Percentiles rank a stretch among this genome's conserved stretches.
Conservation (phyloP, 805 yeast genomes). For the Phaffomyces opuntiae region DNA sequence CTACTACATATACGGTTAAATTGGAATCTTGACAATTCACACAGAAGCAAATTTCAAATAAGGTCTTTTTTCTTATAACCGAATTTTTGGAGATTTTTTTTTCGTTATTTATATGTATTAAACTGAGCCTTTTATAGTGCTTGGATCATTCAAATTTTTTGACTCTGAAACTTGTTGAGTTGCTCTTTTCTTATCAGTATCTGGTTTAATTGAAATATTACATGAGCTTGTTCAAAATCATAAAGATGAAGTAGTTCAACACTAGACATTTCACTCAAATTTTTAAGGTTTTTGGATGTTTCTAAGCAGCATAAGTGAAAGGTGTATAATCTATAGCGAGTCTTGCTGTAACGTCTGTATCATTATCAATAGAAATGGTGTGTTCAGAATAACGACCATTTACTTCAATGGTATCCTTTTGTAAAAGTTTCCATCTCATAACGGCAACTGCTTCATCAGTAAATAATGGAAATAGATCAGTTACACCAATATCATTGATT, state of each 20-base stretch:
- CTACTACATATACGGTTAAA: no score
- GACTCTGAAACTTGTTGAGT: slow-evolving; percentile 2
- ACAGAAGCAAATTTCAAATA: no score
- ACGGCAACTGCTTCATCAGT: slow-evolving; percentile 52
- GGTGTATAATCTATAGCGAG: slow-evolving; percentile 36
- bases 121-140: slow-evolving; percentile 43
- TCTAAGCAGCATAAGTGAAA: slow-evolving; percentile 51
- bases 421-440: slow-evolving; percentile 49
- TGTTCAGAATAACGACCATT: slow-evolving; percentile 36
- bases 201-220: slow-evolving; percentile 38
- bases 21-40: no score
- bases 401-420: slow-evolving; percentile 38
- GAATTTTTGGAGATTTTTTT: no score
- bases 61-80: no score
- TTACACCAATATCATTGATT: slow-evolving; percentile 48
- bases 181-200: neutral
- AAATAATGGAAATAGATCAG: slow-evolving; percentile 55
- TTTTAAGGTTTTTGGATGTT: slow-evolving; percentile 48
- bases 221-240: slow-evolving; percentile 51
- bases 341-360: slow-evolving; percentile 31
- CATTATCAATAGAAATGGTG: slow-evolving; percentile 35
- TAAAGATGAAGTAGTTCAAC: slow-evolving; percentile 17
- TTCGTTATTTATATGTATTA: no score
- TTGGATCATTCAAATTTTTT: slow-evolving; percentile 8
- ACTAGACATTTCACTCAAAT: slow-evolving; percentile 48